Conservation (phyloP, 78 protist species). For the Chrysochromulina tobinii region DNA sequence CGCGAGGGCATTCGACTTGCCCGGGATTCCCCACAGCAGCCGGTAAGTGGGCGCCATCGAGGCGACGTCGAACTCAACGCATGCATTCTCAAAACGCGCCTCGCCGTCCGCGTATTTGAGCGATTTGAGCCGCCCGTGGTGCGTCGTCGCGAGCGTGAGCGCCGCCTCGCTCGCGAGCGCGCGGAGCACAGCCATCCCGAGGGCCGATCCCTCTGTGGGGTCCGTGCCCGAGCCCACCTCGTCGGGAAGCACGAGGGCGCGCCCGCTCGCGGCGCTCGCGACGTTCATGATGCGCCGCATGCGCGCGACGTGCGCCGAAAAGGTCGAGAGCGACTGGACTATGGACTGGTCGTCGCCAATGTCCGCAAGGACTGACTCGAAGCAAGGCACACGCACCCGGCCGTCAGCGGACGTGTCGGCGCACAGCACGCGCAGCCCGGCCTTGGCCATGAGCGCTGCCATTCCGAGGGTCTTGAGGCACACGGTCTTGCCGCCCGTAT, state of each 20-base stretch:
- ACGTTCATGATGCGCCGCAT: background rate
- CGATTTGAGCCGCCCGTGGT: constrained; percentile 3
- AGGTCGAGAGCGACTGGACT: background rate
- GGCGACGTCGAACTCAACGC: constrained; percentile 32
- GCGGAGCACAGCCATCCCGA: background rate
- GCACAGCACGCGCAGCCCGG: background rate
- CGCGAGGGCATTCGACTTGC: constrained; percentile 21
- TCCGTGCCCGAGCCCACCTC: constrained; percentile 13
- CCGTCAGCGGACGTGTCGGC: background rate
- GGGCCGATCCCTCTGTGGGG: constrained; percentile 7
- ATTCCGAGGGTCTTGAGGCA: background rate
- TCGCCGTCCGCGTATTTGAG: background rate
- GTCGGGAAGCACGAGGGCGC: background rate
- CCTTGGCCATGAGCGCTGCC: background rate
- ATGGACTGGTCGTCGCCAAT: constrained; percentile 16
- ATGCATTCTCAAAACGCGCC: background rate
- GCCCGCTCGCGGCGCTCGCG: no score
- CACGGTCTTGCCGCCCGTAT: constrained; percentile 22
- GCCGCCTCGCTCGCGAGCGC: background rate
- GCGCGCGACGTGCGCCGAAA: constrained; percentile 15
- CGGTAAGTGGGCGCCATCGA: constrained; percentile 14
- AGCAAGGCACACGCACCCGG: background rate
- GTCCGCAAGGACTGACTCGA: background rate
- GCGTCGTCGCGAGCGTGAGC: background rate
- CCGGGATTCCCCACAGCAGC: constrained; percentile 16